phyloP scores from a whole-genome alignment of 139 green algal species.

The Micractinium sp. region DNA sequence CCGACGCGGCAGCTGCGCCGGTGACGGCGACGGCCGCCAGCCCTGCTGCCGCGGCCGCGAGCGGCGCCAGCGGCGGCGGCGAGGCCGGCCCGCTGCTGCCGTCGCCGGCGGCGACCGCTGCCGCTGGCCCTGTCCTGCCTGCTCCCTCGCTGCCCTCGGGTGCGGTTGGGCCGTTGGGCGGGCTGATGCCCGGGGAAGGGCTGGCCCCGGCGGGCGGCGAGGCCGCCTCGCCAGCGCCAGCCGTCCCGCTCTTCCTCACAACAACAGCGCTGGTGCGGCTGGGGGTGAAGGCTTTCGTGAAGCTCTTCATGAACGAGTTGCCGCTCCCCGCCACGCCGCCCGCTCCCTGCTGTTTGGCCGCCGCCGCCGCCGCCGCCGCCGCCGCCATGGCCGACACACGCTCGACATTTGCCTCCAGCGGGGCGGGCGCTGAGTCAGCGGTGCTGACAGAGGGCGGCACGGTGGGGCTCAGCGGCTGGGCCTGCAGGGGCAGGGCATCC shows the following conservation, averaged over 20 bases:
- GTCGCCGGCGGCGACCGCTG: too few species aligned
- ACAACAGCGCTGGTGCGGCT: too few species aligned
- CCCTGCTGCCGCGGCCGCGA: background rate
- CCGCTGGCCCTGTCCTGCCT: too few species aligned
- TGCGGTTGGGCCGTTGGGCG: background rate
- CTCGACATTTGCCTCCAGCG: background rate
- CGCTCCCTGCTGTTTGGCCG: slow-evolving; percentile 1
- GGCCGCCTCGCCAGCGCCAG: background rate
- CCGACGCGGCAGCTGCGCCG: background rate
- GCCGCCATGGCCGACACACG: too few species aligned
- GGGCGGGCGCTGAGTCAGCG: background rate
- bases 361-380: background rate
- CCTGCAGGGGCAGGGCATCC: too few species aligned
- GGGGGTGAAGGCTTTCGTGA: slow-evolving; percentile 13
- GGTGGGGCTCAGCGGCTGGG: background rate
- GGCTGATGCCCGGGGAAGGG: background rate
- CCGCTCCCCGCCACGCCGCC: too few species aligned
- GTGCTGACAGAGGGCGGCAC: background rate
- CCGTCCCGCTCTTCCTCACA: background rate
- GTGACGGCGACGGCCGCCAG: background rate
- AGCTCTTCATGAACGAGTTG: slow-evolving; percentile 24
- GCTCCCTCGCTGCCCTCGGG: background rate
- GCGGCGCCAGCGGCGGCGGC: background rate
- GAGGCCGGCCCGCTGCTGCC: background rate
- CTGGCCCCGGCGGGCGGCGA: too few species aligned